Conservation (phyloP, 768 basidiomycete species). For the Boletus vermiculosoides region DNA sequence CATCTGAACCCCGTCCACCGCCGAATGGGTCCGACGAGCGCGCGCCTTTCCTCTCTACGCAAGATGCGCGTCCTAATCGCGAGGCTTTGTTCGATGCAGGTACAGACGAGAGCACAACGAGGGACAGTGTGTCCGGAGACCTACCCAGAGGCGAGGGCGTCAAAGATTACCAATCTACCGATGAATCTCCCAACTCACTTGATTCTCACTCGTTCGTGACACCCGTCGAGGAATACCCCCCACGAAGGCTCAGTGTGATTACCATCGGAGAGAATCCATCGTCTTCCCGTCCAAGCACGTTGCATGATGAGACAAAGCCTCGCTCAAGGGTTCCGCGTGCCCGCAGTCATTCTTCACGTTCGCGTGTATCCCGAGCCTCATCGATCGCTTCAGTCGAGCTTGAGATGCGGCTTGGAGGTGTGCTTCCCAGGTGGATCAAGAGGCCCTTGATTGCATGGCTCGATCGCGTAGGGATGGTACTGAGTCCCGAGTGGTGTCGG, state of each 20-base stretch:
- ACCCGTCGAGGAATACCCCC: conserved; percentile 28
- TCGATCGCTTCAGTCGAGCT: conserved; percentile 42
- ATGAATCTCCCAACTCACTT: conserved; percentile 30
- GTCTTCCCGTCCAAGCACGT: conserved; percentile 8
- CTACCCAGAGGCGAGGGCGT: conserved; percentile 18
- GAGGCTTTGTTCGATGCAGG: neutral
- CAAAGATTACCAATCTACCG: conserved; percentile 30
- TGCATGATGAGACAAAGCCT: conserved; percentile 20
- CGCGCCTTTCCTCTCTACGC: conserved; percentile 27
- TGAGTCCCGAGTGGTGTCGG: conserved; percentile 70
- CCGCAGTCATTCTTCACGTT: conserved; percentile 5
- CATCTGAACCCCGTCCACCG: conserved; percentile 19
- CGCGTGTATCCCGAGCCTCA: conserved; percentile 32
- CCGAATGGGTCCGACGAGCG: conserved; percentile 25
- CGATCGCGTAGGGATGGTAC: conserved; percentile 64
- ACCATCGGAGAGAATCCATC: conserved; percentile 31
- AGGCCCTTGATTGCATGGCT: conserved; percentile 67
- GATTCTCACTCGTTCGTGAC: conserved; percentile 26
- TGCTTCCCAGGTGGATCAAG: conserved; percentile 53
- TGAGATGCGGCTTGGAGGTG: conserved; percentile 39
- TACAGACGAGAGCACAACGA: conserved; percentile 15
- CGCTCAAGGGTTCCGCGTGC: neutral
- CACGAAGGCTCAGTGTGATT: conserved; percentile 23
- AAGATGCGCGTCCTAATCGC: conserved; percentile 8
- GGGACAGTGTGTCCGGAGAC: conserved; percentile 5